phyloP scores from a whole-genome alignment of 2,329 filamentous ascomycete species.

The Ceratocystis colombiana region DNA sequence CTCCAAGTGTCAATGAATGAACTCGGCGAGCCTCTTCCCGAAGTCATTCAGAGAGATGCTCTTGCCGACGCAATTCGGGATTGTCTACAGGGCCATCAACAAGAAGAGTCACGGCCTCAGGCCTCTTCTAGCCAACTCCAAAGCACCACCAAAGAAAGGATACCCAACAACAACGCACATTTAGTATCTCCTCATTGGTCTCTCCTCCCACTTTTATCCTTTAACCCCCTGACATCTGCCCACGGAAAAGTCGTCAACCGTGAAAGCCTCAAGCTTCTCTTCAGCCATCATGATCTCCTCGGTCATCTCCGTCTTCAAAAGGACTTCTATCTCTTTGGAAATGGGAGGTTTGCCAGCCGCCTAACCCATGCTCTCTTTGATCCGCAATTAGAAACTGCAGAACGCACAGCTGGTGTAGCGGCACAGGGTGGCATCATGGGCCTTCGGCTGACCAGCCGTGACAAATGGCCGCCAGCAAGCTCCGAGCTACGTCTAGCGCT shows the following conservation, averaged over 20 bases:
- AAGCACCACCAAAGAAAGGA: constrained; percentile 27
- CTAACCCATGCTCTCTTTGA: constrained; percentile 79
- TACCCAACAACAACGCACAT: background rate
- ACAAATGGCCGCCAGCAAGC: constrained; percentile 85
- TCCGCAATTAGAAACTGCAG: constrained; percentile 67
- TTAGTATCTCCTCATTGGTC: constrained; percentile 46
- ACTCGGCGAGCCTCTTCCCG: constrained; percentile 33
- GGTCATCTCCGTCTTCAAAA: constrained; percentile 65
- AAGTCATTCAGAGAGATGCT: constrained; percentile 26
- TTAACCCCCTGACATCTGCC: constrained; percentile 60
- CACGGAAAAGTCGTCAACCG: constrained; percentile 71
- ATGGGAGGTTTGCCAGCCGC: constrained; percentile 70
- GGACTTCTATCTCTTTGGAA: constrained; percentile 73
- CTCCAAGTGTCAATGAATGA: constrained; percentile 43
- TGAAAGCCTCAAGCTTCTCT: constrained; percentile 64
- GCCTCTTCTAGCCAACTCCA: background rate
- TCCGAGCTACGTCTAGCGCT: constrained; percentile 84
- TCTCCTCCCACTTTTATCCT: constrained; percentile 58
- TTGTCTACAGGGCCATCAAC: constrained; percentile 28
- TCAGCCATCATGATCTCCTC: constrained; percentile 60
- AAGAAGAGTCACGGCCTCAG: background rate
- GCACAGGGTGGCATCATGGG: constrained; percentile 66
- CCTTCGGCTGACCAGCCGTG: constrained; percentile 66
- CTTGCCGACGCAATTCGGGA: constrained; percentile 28
- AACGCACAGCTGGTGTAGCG: constrained; percentile 52